These are phyloP conservation scores for Asclepias syriaca DNA, from an alignment of 257 asterid genomes.

Conservation along the genomic window DNA sequence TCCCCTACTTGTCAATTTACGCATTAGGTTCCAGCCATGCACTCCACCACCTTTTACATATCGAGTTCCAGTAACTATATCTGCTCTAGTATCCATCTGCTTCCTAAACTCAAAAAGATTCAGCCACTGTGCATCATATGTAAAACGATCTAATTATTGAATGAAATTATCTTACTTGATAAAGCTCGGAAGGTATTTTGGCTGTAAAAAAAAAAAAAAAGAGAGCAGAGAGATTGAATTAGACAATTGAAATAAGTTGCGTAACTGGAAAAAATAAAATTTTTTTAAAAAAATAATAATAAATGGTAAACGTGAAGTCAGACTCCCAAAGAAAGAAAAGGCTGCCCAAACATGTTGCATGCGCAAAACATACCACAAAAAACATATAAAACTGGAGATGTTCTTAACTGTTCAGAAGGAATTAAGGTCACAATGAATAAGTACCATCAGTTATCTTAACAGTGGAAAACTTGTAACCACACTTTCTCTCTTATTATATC, in stretches of 20 bases:
- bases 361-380: neutral
- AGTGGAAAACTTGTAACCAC: neutral
- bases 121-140: constrained; percentile 15
- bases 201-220: constrained; percentile 50
- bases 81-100: constrained; percentile 87
- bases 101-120: constrained; percentile 46
- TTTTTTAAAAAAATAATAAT: neutral
- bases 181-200: constrained; percentile 86
- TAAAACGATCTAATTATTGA: constrained; percentile 10
- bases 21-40: constrained; percentile 97
- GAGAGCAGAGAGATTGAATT: constrained; percentile 17
- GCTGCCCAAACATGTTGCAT: too few relatives aligned
- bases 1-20: constrained; percentile 96
- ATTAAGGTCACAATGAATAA: neutral
- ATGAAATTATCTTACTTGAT: constrained; percentile 61
- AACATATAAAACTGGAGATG: neutral
- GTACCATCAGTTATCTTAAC: neutral
- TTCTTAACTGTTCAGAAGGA: neutral
- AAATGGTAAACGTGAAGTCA: neutral
- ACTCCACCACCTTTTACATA: constrained; percentile 93
- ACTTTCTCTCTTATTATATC: neutral
- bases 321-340: too few relatives aligned
- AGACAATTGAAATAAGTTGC: constrained; percentile 7
- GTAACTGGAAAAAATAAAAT: neutral
- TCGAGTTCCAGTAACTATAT: constrained; percentile 95